Conservation (phyloP, 1,139 yeast genomes). For the Magnusiomyces paraingens region DNA sequence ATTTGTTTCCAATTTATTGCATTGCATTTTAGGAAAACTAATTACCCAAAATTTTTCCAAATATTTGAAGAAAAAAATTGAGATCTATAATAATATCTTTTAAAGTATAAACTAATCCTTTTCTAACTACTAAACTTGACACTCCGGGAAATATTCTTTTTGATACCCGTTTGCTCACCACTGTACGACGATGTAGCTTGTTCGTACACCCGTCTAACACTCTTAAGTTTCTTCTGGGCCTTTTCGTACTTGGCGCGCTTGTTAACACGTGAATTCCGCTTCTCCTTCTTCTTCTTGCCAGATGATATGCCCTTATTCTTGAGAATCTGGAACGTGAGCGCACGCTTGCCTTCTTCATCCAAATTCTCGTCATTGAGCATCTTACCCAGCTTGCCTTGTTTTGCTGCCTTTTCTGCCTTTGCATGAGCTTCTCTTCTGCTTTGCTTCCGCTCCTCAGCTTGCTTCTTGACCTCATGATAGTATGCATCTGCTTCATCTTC, state of each 20-base stretch:
- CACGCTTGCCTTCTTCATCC: constrained; percentile 85
- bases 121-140: constrained; percentile 49
- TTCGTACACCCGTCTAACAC: constrained; percentile 82
- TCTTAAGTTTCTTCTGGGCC: constrained; percentile 90
- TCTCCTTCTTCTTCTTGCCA: constrained; percentile 75
- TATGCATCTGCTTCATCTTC: constrained; percentile 35
- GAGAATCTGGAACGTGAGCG: constrained; percentile 85
- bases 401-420: constrained; percentile 70
- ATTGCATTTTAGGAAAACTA: no score
- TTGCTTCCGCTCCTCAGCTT: constrained; percentile 44
- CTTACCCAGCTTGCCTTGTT: constrained; percentile 75
- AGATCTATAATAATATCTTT: no score
- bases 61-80: no score
- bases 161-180: constrained; percentile 97
- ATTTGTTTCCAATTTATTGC: no score
- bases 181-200: constrained; percentile 76
- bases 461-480: constrained; percentile 46
- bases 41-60: no score
- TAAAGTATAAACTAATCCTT: no score
- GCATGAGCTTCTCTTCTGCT: constrained; percentile 61
- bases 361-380: constrained; percentile 44
- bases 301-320: constrained; percentile 95
- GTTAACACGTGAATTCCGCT: constrained; percentile 93
- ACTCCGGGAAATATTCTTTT: constrained; percentile 82
- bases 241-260: constrained; percentile 95